phyloP scores from a whole-genome alignment of 768 basidiomycete species.

The Phlebiopsis gigantea region DNA sequence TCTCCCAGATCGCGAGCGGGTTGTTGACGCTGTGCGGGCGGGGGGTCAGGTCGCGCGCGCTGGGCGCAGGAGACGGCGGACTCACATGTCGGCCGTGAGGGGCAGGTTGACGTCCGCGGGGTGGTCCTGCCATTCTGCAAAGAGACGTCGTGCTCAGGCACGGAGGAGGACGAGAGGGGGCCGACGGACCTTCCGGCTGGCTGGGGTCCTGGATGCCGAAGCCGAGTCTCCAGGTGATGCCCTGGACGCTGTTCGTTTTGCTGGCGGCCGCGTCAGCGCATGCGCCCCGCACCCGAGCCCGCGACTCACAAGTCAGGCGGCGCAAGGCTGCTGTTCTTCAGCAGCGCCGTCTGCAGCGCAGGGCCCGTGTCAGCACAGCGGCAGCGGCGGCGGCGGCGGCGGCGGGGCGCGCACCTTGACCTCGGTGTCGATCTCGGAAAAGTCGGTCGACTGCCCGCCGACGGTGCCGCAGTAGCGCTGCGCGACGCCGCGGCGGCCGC shows the following conservation, averaged over 20 bases:
- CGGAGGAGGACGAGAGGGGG: neutral
- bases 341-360: conserved; percentile 35
- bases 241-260: conserved; percentile 51
- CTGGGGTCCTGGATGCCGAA: conserved; percentile 48
- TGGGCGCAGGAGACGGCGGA: conserved; percentile 1
- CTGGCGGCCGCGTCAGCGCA: conserved; percentile 26
- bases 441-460: conserved; percentile 57
- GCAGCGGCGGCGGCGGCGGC: too few relatives aligned
- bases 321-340: conserved; percentile 50
- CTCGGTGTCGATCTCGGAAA: conserved; percentile 53
- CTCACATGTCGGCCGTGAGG: conserved; percentile 45
- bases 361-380: neutral
- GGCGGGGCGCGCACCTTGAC: conserved; percentile 37
- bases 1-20: conserved; percentile 50
- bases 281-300: too few relatives aligned
- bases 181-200: conserved; percentile 47
- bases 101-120: conserved; percentile 48
- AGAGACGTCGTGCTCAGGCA: neutral
- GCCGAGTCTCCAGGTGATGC: conserved; percentile 60
- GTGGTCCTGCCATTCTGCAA: conserved; percentile 54
- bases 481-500: conserved; percentile 39
- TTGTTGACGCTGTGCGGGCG: conserved; percentile 52
- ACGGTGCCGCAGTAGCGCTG: conserved; percentile 61
- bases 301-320: conserved; percentile 54
- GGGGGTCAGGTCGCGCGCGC: neutral